These are phyloP conservation scores for Phytophthora aleatoria DNA, from an alignment of 352 stramenopile genomes.

Conservation along the genomic window DNA sequence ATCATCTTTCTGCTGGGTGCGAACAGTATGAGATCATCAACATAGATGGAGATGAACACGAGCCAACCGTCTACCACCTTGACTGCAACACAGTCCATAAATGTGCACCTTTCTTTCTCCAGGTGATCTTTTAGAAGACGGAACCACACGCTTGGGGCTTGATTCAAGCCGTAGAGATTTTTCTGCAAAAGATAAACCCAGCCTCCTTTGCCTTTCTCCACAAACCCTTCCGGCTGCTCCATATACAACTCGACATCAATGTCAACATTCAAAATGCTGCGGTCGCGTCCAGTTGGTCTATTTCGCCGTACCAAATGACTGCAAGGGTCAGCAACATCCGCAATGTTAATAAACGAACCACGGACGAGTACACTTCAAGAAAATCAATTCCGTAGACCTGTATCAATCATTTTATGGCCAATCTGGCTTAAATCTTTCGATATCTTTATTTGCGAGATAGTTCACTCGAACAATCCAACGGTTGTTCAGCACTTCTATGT, in stretches of 20 bases:
- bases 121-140: conserved; percentile 18
- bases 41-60: conserved; percentile 31
- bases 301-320: not conserved
- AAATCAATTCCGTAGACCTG: not conserved
- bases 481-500: no score
- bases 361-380: not conserved
- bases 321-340: not conserved
- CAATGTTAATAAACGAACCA: not conserved
- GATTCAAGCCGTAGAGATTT: conserved; percentile 7
- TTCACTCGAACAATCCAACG: no score
- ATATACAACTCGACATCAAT: not conserved
- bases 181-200: not conserved
- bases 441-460: no score
- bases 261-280: not conserved
- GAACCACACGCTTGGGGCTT: conserved; percentile 33
- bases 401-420: not conserved
- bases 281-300: not conserved
- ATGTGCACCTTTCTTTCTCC: conserved; percentile 14
- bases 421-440: no score
- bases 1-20: conserved; percentile 18
- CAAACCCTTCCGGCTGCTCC: not conserved
- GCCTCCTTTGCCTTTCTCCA: not conserved
- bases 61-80: conserved; percentile 16
- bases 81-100: conserved; percentile 26
- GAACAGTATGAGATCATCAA: conserved; percentile 34